Evolutionary conservation across 805 yeast genomes (phyloP), one percentile per base, ranked within the genome.

Genomic region (Schizosaccharomyces octosporus): DNA sequence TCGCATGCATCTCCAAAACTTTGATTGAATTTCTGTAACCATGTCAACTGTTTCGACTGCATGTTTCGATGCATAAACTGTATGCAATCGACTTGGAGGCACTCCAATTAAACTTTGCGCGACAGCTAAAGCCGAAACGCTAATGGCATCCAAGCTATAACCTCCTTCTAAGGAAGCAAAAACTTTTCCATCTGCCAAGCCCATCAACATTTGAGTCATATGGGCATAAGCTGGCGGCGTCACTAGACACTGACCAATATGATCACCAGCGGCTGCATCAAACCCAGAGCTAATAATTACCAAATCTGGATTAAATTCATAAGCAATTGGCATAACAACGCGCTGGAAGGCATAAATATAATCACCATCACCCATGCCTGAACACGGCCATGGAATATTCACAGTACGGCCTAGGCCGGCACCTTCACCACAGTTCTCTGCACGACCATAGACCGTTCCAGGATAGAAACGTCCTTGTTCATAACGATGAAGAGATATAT

Each of bases 241-340:
- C 1, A 93, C 95, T 70, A 87, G 94, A 71, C 97, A 93, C 59
- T 90, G 95, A 11, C 98, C 99, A 64, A 93, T 86, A 63, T 87
- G 83, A 72, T 93, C 99, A 63, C 97, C 97, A 67, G 87, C 95
- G 1, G 99, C 99, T 24, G 98, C 98, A 73, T 93, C 99, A 67
- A 93, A 93, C 0, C 99, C 99, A 0, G 97, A 83, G 21, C 95
- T 86, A 41, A 93, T 82, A 43, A 93, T 87, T 4, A 89, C 90
- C 65, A 93, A 76, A 72, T 93, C 98, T 0, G 99, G 97, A 68
- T 83, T 82, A 67, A 84, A 93, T 70, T 93, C 98, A 62, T 81
- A 73, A 62, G 93, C 84, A 60, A 88, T 81, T 0, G 98, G 98
- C 80, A 93, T 79, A 13, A 93, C 79, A 19, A 90, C 82, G 67